phyloP scores from a whole-genome alignment of 441 rosid species.

The Mallotus japonicus region DNA sequence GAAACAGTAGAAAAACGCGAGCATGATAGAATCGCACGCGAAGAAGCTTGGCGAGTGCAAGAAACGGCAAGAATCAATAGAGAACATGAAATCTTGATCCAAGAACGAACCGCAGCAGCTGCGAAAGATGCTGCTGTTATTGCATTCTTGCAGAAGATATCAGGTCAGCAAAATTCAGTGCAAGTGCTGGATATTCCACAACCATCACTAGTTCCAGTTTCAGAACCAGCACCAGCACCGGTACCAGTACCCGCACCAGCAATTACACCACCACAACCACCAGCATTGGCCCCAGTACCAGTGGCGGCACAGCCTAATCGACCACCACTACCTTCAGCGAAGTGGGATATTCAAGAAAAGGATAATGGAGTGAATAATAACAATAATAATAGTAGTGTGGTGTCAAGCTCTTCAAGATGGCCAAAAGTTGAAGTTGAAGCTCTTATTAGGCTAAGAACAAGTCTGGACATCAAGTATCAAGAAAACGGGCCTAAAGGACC shows the following conservation, averaged over 20 bases:
- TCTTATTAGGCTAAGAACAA: slow-evolving; percentile 52
- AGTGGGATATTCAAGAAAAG: slow-evolving; percentile 19
- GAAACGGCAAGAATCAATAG: slow-evolving; percentile 55
- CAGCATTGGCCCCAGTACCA: not conserved
- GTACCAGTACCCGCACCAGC: not conserved
- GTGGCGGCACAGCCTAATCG: slow-evolving; percentile 9
- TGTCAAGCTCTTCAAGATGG: slow-evolving; percentile 77
- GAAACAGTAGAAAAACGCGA: slow-evolving; percentile 65
- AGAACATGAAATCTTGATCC: slow-evolving; percentile 60
- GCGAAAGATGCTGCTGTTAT: slow-evolving; percentile 75
- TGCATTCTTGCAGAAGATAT: slow-evolving; percentile 66
- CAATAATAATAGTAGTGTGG: slow-evolving; percentile 25
- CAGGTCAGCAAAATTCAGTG: slow-evolving; percentile 43
- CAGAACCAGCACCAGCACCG: slow-evolving; percentile 9
- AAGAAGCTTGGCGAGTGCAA: slow-evolving; percentile 72
- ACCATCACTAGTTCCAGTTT: slow-evolving; percentile 16
- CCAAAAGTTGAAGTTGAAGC: slow-evolving; percentile 77
- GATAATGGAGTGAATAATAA: slow-evolving; percentile 34
- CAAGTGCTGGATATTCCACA: slow-evolving; percentile 14
- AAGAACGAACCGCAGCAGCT: slow-evolving; percentile 62
- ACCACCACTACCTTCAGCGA: slow-evolving; percentile 1
- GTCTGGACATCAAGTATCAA: slow-evolving; percentile 60
- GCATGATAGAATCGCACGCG: slow-evolving; percentile 55
- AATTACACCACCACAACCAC: slow-evolving; percentile 15
- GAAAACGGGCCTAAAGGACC: slow-evolving; percentile 80